Evolutionary conservation across 2,329 filamentous ascomycete genomes (phyloP), one percentile per base, ranked within the genome.

Genomic region (Colletotrichum chlorophyti): DNA sequence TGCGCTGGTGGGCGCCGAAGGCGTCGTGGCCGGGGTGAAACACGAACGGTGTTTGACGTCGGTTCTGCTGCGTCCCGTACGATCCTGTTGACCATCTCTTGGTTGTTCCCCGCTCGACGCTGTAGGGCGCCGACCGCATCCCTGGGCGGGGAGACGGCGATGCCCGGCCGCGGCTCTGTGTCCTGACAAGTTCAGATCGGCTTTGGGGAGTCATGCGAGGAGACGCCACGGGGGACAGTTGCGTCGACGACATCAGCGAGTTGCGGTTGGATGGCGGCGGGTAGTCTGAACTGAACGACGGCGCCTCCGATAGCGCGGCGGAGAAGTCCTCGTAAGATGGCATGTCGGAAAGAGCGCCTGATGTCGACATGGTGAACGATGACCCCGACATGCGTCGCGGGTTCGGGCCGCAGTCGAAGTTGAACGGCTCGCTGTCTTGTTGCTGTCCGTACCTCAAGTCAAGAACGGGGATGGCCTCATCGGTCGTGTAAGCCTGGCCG

Each of bases 11-110:
- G 23, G 78, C 70, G 57, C 81, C 83, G 65, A 86, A 87, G 26
- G 82, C 75, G 50, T 89, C 87, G 50, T 84, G 79, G 4, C 81
- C 77, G 60, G 83, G 81, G 63, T 88, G 83, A 70, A 88, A 88
- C 38, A 88, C 79, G 63, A 87, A 85, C 2, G 88, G 82, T 27
- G 85, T 80, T 23, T 82, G 80, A 27, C 86, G 79, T 53, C 83
- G 77, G 66, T 75, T 83, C 21, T 79, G 78, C 17, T 78, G 72
- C 2, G 85, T 82, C 17, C 82, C 86, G 59, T 88, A 91, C 4
- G 88, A 91, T 12, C 89, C 89, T 4, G 90, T 92, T 17, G 90
- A 92, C 89, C 90, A 93, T 64, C 90, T 81, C 78, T 92, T 91
- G 69, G 81, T 86, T 62, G 88, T 83, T 41, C 79, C 80, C 49